A percentile compares a stretch with the other conserved stretches of the same genome.
These are phyloP conservation scores for Amanita pallidorosea DNA, from an alignment of 768 basidiomycete species.

Conservation along the genomic window DNA sequence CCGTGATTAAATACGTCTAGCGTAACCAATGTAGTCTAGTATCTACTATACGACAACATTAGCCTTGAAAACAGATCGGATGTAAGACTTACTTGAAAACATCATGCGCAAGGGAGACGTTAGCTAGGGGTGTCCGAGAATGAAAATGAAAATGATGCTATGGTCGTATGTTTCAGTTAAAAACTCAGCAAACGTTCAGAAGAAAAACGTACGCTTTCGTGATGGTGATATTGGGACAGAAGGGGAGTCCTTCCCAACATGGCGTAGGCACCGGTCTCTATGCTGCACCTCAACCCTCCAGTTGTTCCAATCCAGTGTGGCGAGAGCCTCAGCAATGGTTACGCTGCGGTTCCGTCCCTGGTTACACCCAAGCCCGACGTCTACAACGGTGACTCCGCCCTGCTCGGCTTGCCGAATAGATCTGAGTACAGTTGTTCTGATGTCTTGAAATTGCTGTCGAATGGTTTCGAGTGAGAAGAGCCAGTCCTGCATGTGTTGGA, in stretches of 20 bases:
- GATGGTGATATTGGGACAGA: not conserved
- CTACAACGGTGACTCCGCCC: not conserved
- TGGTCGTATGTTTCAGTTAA: not conserved
- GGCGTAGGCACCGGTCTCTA: not conserved
- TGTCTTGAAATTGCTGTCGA: not conserved
- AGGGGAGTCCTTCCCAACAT: conserved; percentile 1
- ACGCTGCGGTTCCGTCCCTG: conserved; percentile 4
- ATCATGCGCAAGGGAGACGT: not conserved
- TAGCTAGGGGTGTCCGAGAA: not conserved
- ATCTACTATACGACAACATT: not conserved
- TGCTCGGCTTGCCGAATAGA: not conserved
- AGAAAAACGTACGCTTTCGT: not conserved
- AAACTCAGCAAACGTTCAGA: not conserved
- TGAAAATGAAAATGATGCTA: not conserved
- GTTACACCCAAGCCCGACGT: conserved; percentile 2
- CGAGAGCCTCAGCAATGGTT: conserved; percentile 3
- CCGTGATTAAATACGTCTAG: no score
- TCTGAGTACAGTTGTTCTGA: not conserved
- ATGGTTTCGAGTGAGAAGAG: not conserved
- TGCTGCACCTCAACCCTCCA: conserved; percentile 1
- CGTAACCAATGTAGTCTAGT: not conserved
- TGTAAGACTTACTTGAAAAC: not conserved
- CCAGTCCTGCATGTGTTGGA: conserved; percentile 4
- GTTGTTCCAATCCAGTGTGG: not conserved
- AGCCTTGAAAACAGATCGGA: not conserved